Conservation (phyloP, 2,329 filamentous ascomycete species). For the Paraphoma chrysanthemicola region DNA sequence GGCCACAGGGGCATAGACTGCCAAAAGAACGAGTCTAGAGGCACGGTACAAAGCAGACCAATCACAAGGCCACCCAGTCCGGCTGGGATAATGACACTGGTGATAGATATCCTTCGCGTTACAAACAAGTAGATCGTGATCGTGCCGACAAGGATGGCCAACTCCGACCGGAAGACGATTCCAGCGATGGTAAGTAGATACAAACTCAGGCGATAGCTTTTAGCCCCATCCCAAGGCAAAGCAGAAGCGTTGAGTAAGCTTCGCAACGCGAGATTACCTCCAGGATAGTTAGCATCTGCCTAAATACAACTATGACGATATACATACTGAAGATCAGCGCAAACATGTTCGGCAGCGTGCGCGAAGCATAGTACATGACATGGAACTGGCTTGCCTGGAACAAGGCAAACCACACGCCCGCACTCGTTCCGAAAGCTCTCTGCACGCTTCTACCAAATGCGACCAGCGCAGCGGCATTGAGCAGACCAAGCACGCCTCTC, state of each 20-base stretch:
- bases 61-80: conserved; percentile 70
- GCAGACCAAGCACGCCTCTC: conserved; percentile 76
- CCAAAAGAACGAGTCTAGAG: conserved; percentile 94
- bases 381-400: conserved; percentile 90
- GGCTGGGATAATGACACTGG: conserved; percentile 67
- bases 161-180: conserved; percentile 86
- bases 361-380: conserved; percentile 87
- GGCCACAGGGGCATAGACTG: conserved; percentile 80
- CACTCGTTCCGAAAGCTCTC: conserved; percentile 70
- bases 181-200: conserved; percentile 80
- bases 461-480: conserved; percentile 74
- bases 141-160: conserved; percentile 79
- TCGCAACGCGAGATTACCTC: conserved; percentile 71
- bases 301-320: conserved; percentile 57
- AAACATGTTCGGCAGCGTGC: conserved; percentile 96
- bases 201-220: conserved; percentile 69
- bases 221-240: conserved; percentile 46
- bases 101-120: conserved; percentile 60
- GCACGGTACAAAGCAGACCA: conserved; percentile 73
- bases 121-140: conserved; percentile 71
- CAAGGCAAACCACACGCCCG: conserved; percentile 79
- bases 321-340: conserved; percentile 82
- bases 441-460: conserved; percentile 70
- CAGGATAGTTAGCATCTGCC: neutral
- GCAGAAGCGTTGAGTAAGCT: conserved; percentile 58